Percentiles rank a stretch among this genome's conserved stretches.
Evolutionary conservation across 2,329 filamentous ascomycete genomes (phyloP).

Genomic region (Diaporthe citri): DNA sequence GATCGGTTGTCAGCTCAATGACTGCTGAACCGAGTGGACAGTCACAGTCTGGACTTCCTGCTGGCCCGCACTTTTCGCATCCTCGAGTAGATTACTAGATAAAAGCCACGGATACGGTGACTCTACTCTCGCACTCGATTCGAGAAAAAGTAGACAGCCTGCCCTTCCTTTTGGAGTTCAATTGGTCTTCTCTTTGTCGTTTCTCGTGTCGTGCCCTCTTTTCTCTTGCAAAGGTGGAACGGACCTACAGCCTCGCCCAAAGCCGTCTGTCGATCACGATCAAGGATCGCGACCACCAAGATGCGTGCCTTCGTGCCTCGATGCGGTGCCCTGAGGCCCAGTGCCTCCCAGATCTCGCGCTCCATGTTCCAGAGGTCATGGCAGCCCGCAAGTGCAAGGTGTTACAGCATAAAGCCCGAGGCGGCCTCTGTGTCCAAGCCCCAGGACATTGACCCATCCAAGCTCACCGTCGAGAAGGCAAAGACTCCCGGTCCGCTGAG

Average conservation of each 20-base stretch:
- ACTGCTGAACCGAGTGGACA: conserved; percentile 6
- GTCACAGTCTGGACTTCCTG: not conserved
- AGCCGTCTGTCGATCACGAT: not conserved
- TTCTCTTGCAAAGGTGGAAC: not conserved
- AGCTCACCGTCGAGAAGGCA: conserved; percentile 81
- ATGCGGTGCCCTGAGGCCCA: conserved; percentile 53
- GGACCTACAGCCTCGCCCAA: not conserved
- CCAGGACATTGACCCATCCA: conserved; percentile 80
- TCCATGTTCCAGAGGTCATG: conserved; percentile 48
- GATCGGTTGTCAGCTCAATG: conserved; percentile 4
- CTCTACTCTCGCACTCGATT: not conserved
- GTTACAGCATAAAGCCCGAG: conserved; percentile 67
- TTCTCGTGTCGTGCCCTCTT: not conserved
- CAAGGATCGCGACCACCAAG: conserved; percentile 50
- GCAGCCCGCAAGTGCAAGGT: conserved; percentile 48
- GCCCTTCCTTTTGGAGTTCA: conserved; percentile 1
- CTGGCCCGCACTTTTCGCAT: conserved; percentile 3
- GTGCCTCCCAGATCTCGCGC: conserved; percentile 48
- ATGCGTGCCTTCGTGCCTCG: conserved; percentile 60
- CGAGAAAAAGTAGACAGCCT: not conserved
- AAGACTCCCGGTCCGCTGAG: conserved; percentile 79
- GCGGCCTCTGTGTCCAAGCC: conserved; percentile 66
- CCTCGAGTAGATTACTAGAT: conserved; percentile 9
- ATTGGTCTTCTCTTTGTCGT: conserved; percentile 12
- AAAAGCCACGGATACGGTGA: not conserved